phyloP scores from a whole-genome alignment of 2,329 filamentous ascomycete species.

The Aspergillus ochraceoroseus region DNA sequence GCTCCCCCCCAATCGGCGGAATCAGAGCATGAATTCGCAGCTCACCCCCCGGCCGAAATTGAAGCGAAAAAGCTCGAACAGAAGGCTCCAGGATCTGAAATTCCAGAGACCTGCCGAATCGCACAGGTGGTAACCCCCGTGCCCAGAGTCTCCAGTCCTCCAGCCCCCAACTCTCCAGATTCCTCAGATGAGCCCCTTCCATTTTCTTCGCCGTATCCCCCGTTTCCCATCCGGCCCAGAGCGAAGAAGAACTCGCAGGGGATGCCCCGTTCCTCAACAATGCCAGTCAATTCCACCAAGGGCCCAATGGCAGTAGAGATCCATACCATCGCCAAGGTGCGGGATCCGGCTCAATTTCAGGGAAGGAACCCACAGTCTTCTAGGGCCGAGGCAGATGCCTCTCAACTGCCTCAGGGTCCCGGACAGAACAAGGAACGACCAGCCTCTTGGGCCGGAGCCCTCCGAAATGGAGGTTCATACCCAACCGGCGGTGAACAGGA shows the following conservation, averaged over 20 bases:
- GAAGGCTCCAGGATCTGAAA: slow-evolving; percentile 3
- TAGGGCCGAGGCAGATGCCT: not conserved
- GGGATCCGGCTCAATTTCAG: slow-evolving; percentile 10
- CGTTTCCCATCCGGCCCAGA: slow-evolving; percentile 8
- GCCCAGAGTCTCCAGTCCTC: slow-evolving; percentile 14
- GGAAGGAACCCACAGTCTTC: not conserved
- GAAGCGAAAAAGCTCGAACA: not conserved
- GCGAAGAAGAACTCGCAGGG: not conserved
- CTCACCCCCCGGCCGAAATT: not conserved
- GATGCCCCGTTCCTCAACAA: slow-evolving; percentile 9
- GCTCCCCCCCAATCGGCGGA: not conserved
- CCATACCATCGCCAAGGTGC: slow-evolving; percentile 14
- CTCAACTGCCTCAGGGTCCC: slow-evolving; percentile 1
- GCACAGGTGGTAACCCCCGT: slow-evolving; percentile 23
- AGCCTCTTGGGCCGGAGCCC: slow-evolving; percentile 23
- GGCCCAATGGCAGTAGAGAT: slow-evolving; percentile 23
- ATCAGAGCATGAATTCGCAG: not conserved
- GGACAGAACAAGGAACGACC: slow-evolving; percentile 20
- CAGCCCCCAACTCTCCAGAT: slow-evolving; percentile 20
- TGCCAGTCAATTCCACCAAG: slow-evolving; percentile 13
- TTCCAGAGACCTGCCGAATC: slow-evolving; percentile 19
- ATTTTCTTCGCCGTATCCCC: slow-evolving; percentile 21
- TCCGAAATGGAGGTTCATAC: slow-evolving; percentile 17
- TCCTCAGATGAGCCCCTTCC: slow-evolving; percentile 16
- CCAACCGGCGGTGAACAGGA: slow-evolving; percentile 4